Conservation (phyloP, 2,329 filamentous ascomycete genomes). For the Arthrobotrys megalospora region DNA sequence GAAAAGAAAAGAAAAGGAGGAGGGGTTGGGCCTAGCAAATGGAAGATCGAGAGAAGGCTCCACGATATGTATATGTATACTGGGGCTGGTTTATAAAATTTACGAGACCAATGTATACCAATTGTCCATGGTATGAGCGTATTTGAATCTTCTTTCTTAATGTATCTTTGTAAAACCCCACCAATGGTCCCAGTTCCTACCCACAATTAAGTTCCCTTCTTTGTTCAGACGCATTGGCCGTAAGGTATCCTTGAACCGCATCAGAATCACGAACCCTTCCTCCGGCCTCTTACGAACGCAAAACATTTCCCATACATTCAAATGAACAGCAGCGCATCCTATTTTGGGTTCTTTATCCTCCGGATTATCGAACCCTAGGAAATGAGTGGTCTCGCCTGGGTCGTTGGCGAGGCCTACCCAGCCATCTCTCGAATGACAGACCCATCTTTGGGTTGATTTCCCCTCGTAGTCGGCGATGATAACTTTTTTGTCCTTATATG, state of each 20-base stretch:
- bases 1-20: too few relatives aligned
- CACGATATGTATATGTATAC: too few relatives aligned
- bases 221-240: background rate
- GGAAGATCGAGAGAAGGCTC: too few relatives aligned
- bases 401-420: conserved; percentile 29
- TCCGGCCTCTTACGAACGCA: conserved; percentile 17
- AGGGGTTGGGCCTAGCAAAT: too few relatives aligned
- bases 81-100: too few relatives aligned
- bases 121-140: too few relatives aligned
- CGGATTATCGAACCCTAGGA: background rate
- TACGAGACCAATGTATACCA: too few relatives aligned
- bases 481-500: background rate
- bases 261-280: conserved; percentile 14
- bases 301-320: background rate
- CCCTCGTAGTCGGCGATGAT: conserved; percentile 7
- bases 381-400: conserved; percentile 12
- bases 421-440: conserved; percentile 15
- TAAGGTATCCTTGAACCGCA: background rate
- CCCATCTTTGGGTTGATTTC: background rate
- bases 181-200: background rate
- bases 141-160: background rate
- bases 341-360: background rate
- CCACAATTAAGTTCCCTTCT: background rate
- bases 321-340: background rate
- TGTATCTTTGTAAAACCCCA: conserved; percentile 25